Percentiles rank a stretch among this genome's conserved stretches.
Evolutionary conservation across 257 asterid genomes (phyloP).

Genomic region (Coffea canephora): DNA sequence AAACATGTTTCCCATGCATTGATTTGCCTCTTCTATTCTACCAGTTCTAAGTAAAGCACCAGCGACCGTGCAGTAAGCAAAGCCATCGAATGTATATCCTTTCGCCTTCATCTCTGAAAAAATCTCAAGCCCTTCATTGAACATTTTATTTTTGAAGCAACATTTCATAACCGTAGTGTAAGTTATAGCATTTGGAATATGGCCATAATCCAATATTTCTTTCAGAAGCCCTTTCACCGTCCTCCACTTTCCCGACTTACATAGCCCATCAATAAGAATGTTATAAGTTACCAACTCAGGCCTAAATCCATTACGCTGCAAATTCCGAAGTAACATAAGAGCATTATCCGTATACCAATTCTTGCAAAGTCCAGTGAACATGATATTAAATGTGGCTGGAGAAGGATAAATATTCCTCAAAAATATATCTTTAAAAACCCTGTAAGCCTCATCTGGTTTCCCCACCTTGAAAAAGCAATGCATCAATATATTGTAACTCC

Average conservation of each 20-base stretch:
- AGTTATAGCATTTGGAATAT: constrained; percentile 71
- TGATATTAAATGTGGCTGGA: constrained; percentile 60
- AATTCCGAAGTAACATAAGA: constrained; percentile 54
- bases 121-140: constrained; percentile 57
- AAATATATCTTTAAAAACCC: constrained; percentile 55
- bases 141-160: constrained; percentile 47
- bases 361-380: constrained; percentile 79
- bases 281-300: constrained; percentile 74
- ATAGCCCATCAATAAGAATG: constrained; percentile 63
- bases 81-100: constrained; percentile 77
- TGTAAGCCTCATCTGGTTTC: constrained; percentile 66
- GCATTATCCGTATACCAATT: constrained; percentile 55
- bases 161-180: constrained; percentile 77
- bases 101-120: constrained; percentile 72
- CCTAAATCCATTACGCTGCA: constrained; percentile 47
- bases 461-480: constrained; percentile 65
- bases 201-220: constrained; percentile 58
- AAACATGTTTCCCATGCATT: constrained; percentile 58
- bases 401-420: constrained; percentile 44
- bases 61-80: constrained; percentile 70
- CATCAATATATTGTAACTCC: constrained; percentile 90
- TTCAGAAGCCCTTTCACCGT: constrained; percentile 46
- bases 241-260: constrained; percentile 55
- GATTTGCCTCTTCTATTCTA: constrained; percentile 42
- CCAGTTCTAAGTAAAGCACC: constrained; percentile 63